Percentiles rank a stretch among this genome's conserved stretches.
Evolutionary conservation across 371 early-diverging fungal species (phyloP).

Genomic region (Rhizopus sp.): DNA sequence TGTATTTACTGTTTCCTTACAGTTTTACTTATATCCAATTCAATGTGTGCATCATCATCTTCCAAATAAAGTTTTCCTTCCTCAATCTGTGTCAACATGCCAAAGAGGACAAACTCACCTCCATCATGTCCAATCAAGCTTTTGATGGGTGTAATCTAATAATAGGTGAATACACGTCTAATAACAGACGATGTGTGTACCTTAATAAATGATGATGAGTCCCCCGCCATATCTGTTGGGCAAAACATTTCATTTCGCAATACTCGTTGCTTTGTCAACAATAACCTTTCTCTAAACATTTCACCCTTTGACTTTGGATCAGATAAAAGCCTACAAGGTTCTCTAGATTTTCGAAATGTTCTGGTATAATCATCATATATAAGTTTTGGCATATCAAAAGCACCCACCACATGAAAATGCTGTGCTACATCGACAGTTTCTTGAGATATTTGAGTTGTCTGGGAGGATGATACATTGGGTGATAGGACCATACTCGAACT

Average conservation of each 20-base stretch:
- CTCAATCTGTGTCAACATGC: conserved; percentile 85
- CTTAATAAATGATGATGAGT: conserved; percentile 19
- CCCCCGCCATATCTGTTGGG: conserved; percentile 39
- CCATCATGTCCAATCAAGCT: conserved; percentile 78
- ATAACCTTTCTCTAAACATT: conserved; percentile 73
- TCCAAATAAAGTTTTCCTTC: conserved; percentile 86
- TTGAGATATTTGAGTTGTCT: conserved; percentile 6
- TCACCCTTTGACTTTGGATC: conserved; percentile 66
- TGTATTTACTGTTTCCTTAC: conserved; percentile 23
- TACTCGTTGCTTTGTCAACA: conserved; percentile 76
- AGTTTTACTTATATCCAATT: conserved; percentile 59
- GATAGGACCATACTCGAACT: not conserved
- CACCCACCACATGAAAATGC: conserved; percentile 72
- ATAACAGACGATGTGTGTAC: conserved; percentile 17
- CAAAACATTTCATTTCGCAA: conserved; percentile 82
- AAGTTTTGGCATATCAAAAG: conserved; percentile 74
- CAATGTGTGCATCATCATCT: conserved; percentile 77
- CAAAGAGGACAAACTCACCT: conserved; percentile 76
- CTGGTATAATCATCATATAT: conserved; percentile 66
- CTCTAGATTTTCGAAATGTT: conserved; percentile 50
- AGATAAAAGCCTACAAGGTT: conserved; percentile 51
- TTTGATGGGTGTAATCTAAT: conserved; percentile 80
- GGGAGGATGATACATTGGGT: not conserved
- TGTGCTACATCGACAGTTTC: conserved; percentile 55
- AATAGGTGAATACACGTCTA: not conserved